These are phyloP conservation scores for Chaetomiaceae sp. DNA, from an alignment of 2,329 filamentous ascomycete genomes.

Conservation along the genomic window DNA sequence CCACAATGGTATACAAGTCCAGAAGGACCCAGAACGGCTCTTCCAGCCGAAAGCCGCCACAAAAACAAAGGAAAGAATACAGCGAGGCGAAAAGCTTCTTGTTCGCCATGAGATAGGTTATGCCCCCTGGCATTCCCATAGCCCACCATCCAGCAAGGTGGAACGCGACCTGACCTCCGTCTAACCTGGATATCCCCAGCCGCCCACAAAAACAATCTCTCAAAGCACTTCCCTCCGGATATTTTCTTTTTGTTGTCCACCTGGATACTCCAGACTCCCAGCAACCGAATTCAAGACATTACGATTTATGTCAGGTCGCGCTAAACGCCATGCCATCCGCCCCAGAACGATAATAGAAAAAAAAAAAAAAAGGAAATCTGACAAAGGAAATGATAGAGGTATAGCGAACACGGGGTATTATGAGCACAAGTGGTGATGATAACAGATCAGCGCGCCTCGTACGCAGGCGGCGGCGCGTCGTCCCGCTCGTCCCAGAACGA, in stretches of 20 bases:
- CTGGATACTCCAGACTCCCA: conserved; percentile 13
- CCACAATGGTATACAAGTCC: conserved; percentile 16
- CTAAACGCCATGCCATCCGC: conserved; percentile 7
- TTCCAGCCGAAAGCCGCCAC: not conserved
- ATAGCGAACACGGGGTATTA: conserved; percentile 1
- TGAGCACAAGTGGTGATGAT: not conserved
- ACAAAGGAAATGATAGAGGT: conserved; percentile 14
- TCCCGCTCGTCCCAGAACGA: conserved; percentile 53
- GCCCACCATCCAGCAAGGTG: not conserved
- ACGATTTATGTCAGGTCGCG: conserved; percentile 6
- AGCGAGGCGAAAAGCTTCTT: not conserved
- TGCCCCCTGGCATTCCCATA: not conserved
- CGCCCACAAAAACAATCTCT: conserved; percentile 2
- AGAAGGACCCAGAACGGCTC: not conserved
- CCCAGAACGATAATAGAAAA: too few species aligned
- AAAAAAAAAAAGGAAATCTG: not conserved
- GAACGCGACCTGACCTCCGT: not conserved
- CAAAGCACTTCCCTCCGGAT: not conserved
- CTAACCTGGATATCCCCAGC: conserved; percentile 1
- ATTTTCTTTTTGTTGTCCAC: conserved; percentile 12
- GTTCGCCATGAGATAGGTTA: not conserved
- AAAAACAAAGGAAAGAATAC: conserved; percentile 6
- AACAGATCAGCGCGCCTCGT: conserved; percentile 42
- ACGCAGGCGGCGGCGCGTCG: conserved; percentile 57
- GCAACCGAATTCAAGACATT: conserved; percentile 14